A percentile compares a stretch with the other conserved stretches of the same genome.
These are phyloP conservation scores for Brettanomyces nanus DNA, from an alignment of 805 yeast species.

Conservation along the genomic window DNA sequence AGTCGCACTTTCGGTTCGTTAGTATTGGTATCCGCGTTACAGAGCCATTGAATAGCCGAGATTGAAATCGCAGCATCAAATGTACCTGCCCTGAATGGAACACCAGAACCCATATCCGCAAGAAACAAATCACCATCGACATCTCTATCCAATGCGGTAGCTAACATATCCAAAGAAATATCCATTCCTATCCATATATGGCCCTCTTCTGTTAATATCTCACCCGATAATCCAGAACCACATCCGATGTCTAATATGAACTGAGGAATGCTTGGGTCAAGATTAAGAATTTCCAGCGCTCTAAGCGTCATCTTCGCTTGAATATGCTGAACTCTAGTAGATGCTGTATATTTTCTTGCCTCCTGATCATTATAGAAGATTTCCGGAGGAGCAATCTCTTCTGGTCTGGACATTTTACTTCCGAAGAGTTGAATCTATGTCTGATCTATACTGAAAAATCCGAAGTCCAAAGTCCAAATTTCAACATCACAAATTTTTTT, in stretches of 20 bases:
- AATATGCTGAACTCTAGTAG: constrained; percentile 95
- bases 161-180: constrained; percentile 92
- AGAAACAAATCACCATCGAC: constrained; percentile 89
- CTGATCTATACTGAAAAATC: too few species aligned
- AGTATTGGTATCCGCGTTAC: constrained; percentile 82
- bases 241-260: constrained; percentile 88
- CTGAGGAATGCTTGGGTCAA: constrained; percentile 55
- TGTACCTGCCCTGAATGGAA: constrained; percentile 92
- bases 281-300: constrained; percentile 78
- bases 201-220: constrained; percentile 87
- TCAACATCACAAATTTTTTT: too few species aligned
- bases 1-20: constrained; percentile 81
- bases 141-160: constrained; percentile 86
- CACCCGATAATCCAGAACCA: constrained; percentile 95
- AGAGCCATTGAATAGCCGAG: constrained; percentile 95
- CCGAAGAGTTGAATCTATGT: too few species aligned
- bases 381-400: constrained; percentile 94
- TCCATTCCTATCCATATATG: constrained; percentile 96
- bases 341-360: constrained; percentile 80
- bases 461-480: too few species aligned
- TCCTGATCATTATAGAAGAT: constrained; percentile 88
- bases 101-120: constrained; percentile 88
- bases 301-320: constrained; percentile 97
- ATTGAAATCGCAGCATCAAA: constrained; percentile 95
- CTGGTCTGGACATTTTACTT: constrained; percentile 93